phyloP scores from a whole-genome alignment of 2,329 filamentous ascomycete species.

The Pestalotiopsis sp. region DNA sequence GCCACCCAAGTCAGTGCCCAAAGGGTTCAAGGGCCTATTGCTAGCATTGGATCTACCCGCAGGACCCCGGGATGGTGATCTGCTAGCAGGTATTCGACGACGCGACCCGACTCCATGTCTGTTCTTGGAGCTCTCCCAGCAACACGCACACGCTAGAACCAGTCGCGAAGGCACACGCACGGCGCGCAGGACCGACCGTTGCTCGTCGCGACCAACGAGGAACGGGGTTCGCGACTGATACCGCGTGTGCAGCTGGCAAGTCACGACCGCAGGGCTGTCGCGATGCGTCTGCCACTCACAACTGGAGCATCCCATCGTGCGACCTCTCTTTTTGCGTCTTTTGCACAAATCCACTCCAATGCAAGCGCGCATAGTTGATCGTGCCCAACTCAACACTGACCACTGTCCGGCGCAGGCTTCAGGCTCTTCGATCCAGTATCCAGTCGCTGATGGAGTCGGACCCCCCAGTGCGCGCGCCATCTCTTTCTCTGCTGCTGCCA shows the following conservation, averaged over 20 bases:
- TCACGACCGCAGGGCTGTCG: constrained; percentile 4
- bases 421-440: background rate
- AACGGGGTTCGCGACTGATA: constrained; percentile 8
- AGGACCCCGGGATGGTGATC: background rate
- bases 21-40: background rate
- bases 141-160: constrained; percentile 2
- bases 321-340: background rate
- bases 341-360: background rate
- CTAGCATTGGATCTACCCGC: constrained; percentile 4
- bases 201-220: constrained; percentile 9
- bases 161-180: constrained; percentile 12
- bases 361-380: background rate
- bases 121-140: background rate
- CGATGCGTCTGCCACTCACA: background rate
- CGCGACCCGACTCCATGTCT: background rate
- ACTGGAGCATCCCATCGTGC: constrained; percentile 13
- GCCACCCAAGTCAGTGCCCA: background rate
- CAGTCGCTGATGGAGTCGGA: background rate
- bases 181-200: background rate
- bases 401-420: background rate
- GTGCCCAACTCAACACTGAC: background rate
- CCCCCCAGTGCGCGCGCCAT: background rate
- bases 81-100: background rate
- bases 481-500: background rate
- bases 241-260: constrained; percentile 11